A percentile compares a stretch with the other conserved stretches of the same genome.
Conservation (phyloP, 140 eudicot species). For the Stevia rebaudiana region DNA sequence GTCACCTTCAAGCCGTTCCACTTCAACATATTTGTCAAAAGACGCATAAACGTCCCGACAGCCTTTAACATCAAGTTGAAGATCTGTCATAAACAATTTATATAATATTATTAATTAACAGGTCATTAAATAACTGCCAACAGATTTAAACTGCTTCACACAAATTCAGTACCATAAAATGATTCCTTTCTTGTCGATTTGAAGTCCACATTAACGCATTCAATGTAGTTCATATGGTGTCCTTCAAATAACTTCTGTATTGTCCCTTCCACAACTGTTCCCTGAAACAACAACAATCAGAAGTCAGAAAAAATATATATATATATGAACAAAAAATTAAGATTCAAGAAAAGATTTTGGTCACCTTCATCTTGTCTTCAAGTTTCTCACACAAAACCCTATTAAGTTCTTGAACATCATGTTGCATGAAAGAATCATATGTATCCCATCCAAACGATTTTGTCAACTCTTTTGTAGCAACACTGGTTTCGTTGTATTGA, state of each 20-base stretch:
- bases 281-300: constrained; percentile 43
- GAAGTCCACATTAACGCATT: constrained; percentile 80
- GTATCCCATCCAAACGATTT: constrained; percentile 99
- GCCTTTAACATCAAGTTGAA: constrained; percentile 98
- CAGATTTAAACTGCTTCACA: constrained; percentile 3
- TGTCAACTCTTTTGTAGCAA: constrained; percentile 89
- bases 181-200: constrained; percentile 97
- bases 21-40: constrained; percentile 95
- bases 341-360: neutral
- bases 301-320: constrained; percentile 23
- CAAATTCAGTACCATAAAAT: constrained; percentile 63
- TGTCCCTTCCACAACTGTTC: constrained; percentile 98
- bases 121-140: neutral
- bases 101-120: constrained; percentile 7
- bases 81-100: constrained; percentile 50
- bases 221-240: constrained; percentile 94
- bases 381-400: constrained; percentile 92
- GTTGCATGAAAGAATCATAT: constrained; percentile 94
- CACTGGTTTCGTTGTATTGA: constrained; percentile 88
- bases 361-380: constrained; percentile 98
- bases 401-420: constrained; percentile 95
- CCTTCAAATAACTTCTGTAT: constrained; percentile 95
- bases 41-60: constrained; percentile 96
- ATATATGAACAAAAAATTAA: neutral
- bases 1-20: constrained; percentile 90